Evolutionary conservation across 805 yeast species (phyloP).

Genomic region (Wickerhamomyces sydowiorum): DNA sequence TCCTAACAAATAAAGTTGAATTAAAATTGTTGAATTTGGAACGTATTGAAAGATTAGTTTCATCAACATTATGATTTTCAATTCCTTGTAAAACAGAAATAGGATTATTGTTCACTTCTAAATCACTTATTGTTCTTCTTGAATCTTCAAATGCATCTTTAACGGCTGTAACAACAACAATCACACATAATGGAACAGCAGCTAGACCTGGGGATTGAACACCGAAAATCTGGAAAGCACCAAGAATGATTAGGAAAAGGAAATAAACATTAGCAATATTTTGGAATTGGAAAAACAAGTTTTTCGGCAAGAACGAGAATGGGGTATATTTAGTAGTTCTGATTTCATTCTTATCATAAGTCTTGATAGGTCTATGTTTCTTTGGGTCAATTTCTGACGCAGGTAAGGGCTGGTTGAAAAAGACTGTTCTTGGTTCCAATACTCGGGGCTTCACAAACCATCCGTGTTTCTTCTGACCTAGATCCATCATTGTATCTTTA

Average conservation of each 20-base stretch:
- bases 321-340: constrained; percentile 97
- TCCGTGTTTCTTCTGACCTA: neutral
- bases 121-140: constrained; percentile 61
- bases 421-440: constrained; percentile 2
- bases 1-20: constrained; percentile 20
- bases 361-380: constrained; percentile 3
- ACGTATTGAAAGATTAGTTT: constrained; percentile 57
- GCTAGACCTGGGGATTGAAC: constrained; percentile 73
- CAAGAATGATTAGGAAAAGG: constrained; percentile 71
- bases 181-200: constrained; percentile 75
- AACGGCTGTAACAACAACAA: constrained; percentile 67
- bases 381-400: constrained; percentile 1
- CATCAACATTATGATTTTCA: constrained; percentile 52
- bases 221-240: constrained; percentile 72
- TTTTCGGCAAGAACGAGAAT: constrained; percentile 79
- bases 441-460: constrained; percentile 1
- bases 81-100: constrained; percentile 57
- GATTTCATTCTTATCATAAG: constrained; percentile 42
- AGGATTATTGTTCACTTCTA: constrained; percentile 68
- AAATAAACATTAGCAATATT: constrained; percentile 91
- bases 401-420: constrained; percentile 4
- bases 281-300: constrained; percentile 69
- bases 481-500: neutral
- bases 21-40: constrained; percentile 57
- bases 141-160: constrained; percentile 82